Evolutionary conservation across 495 filamentous ascomycete species (phyloP), one percentile per base, ranked within the genome.

Genomic region (Penicillium herquei): DNA sequence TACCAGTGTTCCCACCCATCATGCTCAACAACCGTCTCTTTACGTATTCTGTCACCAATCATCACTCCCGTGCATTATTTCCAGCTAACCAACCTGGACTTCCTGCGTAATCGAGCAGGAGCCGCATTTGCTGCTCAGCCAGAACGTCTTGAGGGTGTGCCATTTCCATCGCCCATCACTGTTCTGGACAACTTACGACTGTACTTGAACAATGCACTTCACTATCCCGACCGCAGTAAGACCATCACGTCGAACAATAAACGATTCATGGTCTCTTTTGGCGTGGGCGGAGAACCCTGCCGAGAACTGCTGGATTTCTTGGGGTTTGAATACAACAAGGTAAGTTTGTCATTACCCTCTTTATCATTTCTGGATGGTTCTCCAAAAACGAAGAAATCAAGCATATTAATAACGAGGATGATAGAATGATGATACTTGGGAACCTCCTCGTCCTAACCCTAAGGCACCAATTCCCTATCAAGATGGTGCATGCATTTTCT

Each of bases 231-330:
- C 49, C 59, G 67, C 32, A 73, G 75, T 35, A 84, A 82, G 64
- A 60, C 69, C 17, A 89, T 93, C 51, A 80, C 83, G 4, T 77
- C 79, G 12, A 70, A 81, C 7, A 92, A 92, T 70, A 92, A 90
- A 67, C 81, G 79, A 13, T 95, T 90, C 61, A 73, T 82, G 49
- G 74, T 85, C 12, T 80, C 84, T 39, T 88, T 92, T 65, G 88
- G 89, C 12, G 52, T 74, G 10, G 69, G 75, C 30, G 75, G 75
- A 21, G 70, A 69, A 21, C 77, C 82, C 14, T 89, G 88, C 64
- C 73, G 82, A 52, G 71, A 80, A 33, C 61, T 92, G 34, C 75
- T 92, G 35, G 75, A 77, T 46, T 84, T 81, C 37, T 67, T 92
- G 3, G 87, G 81, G 4, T 93, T 92, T 60, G 62, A 57, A 21